Evolutionary conservation across 225 moss, liverwort and hornwort genomes (phyloP).

Genomic region (Ulota crispa): DNA sequence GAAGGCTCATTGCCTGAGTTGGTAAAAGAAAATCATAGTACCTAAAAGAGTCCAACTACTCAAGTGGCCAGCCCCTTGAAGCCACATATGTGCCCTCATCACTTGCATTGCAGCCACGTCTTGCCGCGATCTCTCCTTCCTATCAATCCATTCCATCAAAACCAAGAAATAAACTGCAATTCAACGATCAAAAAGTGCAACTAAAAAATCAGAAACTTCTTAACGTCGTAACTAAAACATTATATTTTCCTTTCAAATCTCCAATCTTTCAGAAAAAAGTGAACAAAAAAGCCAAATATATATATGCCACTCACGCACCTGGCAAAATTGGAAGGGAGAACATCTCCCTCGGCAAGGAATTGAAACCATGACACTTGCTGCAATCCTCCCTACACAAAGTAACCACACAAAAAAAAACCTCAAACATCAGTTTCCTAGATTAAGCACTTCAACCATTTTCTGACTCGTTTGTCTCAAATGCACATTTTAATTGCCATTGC

Average conservation of each 20-base stretch:
- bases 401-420: neutral
- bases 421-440: neutral
- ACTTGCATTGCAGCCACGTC: constrained; percentile 70
- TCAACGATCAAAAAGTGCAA: neutral
- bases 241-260: neutral
- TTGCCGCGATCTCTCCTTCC: constrained; percentile 64
- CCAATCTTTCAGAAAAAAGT: neutral
- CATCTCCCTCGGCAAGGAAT: constrained; percentile 73
- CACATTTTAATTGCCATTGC: neutral
- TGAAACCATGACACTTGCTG: constrained; percentile 99
- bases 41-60: constrained; percentile 83
- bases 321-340: constrained; percentile 35
- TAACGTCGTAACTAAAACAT: neutral
- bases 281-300: neutral
- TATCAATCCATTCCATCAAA: constrained; percentile 21
- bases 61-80: constrained; percentile 79
- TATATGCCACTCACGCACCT: constrained; percentile 21
- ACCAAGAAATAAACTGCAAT: neutral
- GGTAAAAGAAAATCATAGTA: constrained; percentile 3
- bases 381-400: constrained; percentile 72
- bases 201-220: neutral
- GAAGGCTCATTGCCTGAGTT: neutral
- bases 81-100: constrained; percentile 84
- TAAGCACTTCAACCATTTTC: neutral
- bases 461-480: neutral